Conservation (phyloP, 208 protist species). For the Leishmania tarentolae region DNA sequence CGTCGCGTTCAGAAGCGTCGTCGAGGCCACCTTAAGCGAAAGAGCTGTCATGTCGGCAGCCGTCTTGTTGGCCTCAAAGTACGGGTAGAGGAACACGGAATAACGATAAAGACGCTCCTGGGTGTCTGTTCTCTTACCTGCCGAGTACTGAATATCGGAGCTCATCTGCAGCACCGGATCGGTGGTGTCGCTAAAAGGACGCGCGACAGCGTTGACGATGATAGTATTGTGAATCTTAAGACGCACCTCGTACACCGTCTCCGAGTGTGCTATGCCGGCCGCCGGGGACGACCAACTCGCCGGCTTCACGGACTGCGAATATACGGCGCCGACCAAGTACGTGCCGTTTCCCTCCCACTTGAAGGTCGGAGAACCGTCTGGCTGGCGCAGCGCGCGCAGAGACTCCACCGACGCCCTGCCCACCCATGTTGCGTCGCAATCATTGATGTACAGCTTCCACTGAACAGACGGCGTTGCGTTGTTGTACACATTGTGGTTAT, state of each 20-base stretch:
- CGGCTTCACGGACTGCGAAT: conserved; percentile 82
- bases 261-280: conserved; percentile 45
- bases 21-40: conserved; percentile 19
- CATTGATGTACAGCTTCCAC: conserved; percentile 85
- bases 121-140: conserved; percentile 42
- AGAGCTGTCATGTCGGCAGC: conserved; percentile 36
- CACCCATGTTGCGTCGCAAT: conserved; percentile 88
- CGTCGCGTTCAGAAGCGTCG: conserved; percentile 56
- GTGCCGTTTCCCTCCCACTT: conserved; percentile 39
- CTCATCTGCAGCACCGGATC: conserved; percentile 27
- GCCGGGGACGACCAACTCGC: conserved; percentile 47
- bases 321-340: conserved; percentile 71
- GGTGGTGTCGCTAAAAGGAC: not conserved
- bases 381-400: conserved; percentile 67
- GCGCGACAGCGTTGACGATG: conserved; percentile 40
- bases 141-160: conserved; percentile 64
- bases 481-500: conserved; percentile 24
- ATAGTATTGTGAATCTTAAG: conserved; percentile 67
- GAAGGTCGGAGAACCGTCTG: conserved; percentile 66
- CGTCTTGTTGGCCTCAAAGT: conserved; percentile 35
- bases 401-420: conserved; percentile 68
- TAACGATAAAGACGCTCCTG: conserved; percentile 80
- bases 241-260: conserved; percentile 47
- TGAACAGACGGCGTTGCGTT: conserved; percentile 37
- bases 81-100: conserved; percentile 70